phyloP scores from a whole-genome alignment of 768 basidiomycete genomes.

The Termitomyces sp. region DNA sequence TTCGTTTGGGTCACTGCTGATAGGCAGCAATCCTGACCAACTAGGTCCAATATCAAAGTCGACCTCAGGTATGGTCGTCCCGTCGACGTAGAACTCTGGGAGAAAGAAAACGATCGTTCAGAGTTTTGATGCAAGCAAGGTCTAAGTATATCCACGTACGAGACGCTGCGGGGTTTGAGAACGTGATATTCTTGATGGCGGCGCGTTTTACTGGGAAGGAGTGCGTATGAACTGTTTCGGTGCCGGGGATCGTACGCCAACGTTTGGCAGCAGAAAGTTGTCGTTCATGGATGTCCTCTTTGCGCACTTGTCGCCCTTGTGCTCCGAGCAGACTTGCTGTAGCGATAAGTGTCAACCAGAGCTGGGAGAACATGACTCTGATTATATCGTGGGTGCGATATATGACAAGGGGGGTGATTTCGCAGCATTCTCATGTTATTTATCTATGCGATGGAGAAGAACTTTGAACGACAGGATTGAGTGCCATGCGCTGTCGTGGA shows the following conservation, averaged over 20 bases:
- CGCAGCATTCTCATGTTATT: not conserved
- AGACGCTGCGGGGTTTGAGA: constrained; percentile 63
- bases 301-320: constrained; percentile 29
- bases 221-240: constrained; percentile 6
- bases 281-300: constrained; percentile 35
- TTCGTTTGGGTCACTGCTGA: constrained; percentile 54
- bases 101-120: not conserved
- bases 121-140: not conserved
- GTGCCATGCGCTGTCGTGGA: not conserved
- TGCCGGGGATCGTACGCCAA: constrained; percentile 16
- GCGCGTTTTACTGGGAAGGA: constrained; percentile 11
- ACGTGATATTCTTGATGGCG: constrained; percentile 58
- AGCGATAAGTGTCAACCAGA: constrained; percentile 14
- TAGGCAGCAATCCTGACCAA: constrained; percentile 71
- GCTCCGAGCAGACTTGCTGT: constrained; percentile 11
- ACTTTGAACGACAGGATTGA: not conserved
- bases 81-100: constrained; percentile 67
- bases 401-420: not conserved
- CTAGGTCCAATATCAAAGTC: constrained; percentile 72
- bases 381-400: not conserved
- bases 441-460: not conserved
- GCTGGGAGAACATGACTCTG: constrained; percentile 9
- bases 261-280: constrained; percentile 46
- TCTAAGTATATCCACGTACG: constrained; percentile 27
- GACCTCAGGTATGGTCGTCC: constrained; percentile 58